These are phyloP conservation scores for Cytospora piceae DNA, from an alignment of 2,329 filamentous ascomycete genomes.

Conservation along the genomic window DNA sequence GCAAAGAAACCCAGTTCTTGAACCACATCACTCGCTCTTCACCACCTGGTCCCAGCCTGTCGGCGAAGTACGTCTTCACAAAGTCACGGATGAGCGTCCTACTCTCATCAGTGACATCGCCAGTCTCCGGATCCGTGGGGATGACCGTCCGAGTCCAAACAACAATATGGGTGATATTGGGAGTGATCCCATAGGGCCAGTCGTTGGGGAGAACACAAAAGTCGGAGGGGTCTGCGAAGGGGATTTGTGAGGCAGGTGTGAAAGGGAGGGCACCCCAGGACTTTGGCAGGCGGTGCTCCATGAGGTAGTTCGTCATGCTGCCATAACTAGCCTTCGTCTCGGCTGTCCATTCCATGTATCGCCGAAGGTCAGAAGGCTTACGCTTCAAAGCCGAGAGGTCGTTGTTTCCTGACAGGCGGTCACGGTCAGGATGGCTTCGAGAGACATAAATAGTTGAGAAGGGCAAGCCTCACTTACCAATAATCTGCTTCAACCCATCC, in stretches of 20 bases:
- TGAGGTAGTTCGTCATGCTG: constrained; percentile 77
- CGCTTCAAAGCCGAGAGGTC: constrained; percentile 77
- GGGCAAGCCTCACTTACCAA: constrained; percentile 51
- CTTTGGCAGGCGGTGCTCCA: constrained; percentile 69
- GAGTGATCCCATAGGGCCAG: constrained; percentile 84
- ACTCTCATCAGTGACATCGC: constrained; percentile 72
- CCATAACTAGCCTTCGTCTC: constrained; percentile 74
- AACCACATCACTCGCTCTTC: constrained; percentile 74
- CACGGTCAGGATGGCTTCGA: constrained; percentile 9
- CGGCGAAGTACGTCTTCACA: constrained; percentile 69
- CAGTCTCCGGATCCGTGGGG: constrained; percentile 69
- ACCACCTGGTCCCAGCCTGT: constrained; percentile 55
- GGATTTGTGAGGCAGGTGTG: constrained; percentile 51
- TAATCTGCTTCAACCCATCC: constrained; percentile 71
- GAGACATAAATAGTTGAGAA: neutral
- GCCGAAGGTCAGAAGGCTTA: constrained; percentile 76
- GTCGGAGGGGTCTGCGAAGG: constrained; percentile 59
- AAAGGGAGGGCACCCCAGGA: constrained; percentile 68
- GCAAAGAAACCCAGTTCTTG: constrained; percentile 89
- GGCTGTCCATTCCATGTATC: constrained; percentile 78
- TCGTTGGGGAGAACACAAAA: constrained; percentile 82
- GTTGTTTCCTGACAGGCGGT: constrained; percentile 49
- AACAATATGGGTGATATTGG: constrained; percentile 76
- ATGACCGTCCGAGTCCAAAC: constrained; percentile 89
- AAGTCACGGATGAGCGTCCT: constrained; percentile 68